A percentile compares a stretch with the other conserved stretches of the same genome.
Evolutionary conservation across 176 grass and related monocot species (phyloP).

Genomic region (Oropetium thomaeum): DNA sequence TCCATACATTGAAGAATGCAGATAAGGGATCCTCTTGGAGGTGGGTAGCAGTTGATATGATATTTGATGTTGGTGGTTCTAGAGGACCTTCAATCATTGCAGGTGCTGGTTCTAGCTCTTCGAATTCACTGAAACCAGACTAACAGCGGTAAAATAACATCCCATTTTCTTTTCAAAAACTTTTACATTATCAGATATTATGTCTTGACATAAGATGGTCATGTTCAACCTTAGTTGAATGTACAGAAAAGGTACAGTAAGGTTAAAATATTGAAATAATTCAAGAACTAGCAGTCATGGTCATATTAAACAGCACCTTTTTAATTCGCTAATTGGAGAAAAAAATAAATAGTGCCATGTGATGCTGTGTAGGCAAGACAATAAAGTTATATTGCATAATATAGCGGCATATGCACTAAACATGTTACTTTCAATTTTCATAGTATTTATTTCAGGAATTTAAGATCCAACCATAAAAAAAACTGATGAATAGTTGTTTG

Average conservation of each 20-base stretch:
- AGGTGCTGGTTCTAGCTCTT: slow-evolving; percentile 58
- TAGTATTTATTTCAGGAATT: not conserved
- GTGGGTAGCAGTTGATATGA: slow-evolving; percentile 33
- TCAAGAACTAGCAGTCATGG: not conserved
- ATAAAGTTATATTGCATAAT: not conserved
- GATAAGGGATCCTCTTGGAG: slow-evolving; percentile 37
- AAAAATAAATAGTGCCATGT: not conserved
- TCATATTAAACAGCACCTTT: not conserved
- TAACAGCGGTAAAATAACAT: not conserved
- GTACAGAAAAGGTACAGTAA: not conserved
- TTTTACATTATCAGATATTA: not conserved
- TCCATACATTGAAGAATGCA: slow-evolving; percentile 56
- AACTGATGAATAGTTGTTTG: not conserved
- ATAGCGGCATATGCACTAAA: not conserved
- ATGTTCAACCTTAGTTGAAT: not conserved
- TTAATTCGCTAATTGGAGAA: not conserved
- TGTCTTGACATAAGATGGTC: not conserved
- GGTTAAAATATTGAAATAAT: not conserved
- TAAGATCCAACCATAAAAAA: not conserved
- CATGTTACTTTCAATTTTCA: not conserved
- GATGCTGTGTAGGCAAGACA: not conserved
- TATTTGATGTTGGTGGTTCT: slow-evolving; percentile 33
- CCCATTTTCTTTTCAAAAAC: not conserved
- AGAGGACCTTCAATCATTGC: slow-evolving; percentile 42
- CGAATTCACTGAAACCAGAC: slow-evolving; percentile 53